Base-by-base conservation (phyloP, 75 land plant genomes). In the Azolla pinnata region DNA sequence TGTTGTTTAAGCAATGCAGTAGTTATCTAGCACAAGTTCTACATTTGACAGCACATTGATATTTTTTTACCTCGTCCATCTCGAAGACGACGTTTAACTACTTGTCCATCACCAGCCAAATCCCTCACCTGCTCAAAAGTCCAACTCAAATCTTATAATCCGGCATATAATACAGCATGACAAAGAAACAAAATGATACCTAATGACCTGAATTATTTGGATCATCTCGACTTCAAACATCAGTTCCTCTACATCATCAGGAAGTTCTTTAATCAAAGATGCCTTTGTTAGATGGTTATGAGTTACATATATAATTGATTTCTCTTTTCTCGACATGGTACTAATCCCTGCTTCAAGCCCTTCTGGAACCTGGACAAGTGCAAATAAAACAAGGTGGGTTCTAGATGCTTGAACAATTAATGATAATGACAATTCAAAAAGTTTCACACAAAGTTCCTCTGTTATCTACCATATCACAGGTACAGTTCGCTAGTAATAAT, bases 21-120 rank as follows among this genome's bases (percentile, higher is more conserved):
- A n/a, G n/a, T n/a, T n/a, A n/a, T n/a, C n/a, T n/a, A n/a, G n/a
- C n/a, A n/a, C n/a, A n/a, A n/a, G n/a, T n/a, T n/a, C n/a, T n/a
- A n/a, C n/a, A n/a, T n/a, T n/a, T n/a, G n/a, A n/a, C n/a, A n/a
- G n/a, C n/a, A n/a, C n/a, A n/a, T n/a, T n/a, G n/a, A n/a, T n/a
- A n/a, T n/a, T n/a, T n/a, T n/a, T n/a, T 1, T 51, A 91, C 97
- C 97, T 79, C 58, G 70, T 75, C 98, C 98, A 83, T 93, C 98
- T 64, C 48, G 77, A 45, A 88, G 55, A 10, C 98, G 84, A 31
- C 98, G 80, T 66, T 93, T 93, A 38, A 93, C 86, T 16, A 93
- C 74, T 27, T 83, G 83, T 8, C 98, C 98, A 75, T 93, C 98
- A 31, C 98, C 98, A 62, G 85, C 74, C 79, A 93, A 74, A 57